These are phyloP conservation scores for Leptodermis oblonga DNA, from an alignment of 257 asterid genomes.

Conservation along the genomic window DNA sequence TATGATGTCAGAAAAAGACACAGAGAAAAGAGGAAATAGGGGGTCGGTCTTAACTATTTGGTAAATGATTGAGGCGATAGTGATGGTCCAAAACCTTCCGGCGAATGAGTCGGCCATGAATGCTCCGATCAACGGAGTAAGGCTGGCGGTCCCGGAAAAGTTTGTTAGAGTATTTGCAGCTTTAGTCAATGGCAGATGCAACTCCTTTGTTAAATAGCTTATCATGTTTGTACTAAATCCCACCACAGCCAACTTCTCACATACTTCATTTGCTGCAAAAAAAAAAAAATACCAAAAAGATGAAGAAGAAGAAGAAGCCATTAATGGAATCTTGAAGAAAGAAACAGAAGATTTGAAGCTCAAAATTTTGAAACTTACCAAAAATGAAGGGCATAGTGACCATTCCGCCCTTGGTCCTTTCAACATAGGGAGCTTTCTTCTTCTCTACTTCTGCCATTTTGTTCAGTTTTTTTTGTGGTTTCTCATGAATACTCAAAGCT, in stretches of 20 bases:
- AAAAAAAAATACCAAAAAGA: neutral
- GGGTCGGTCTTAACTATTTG: slow-evolving; percentile 48
- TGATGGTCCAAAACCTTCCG: slow-evolving; percentile 83
- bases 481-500: slow-evolving; percentile 10
- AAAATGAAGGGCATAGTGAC: slow-evolving; percentile 92
- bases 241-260: slow-evolving; percentile 88
- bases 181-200: slow-evolving; percentile 69
- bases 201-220: slow-evolving; percentile 61
- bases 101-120: slow-evolving; percentile 74
- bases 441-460: slow-evolving; percentile 34
- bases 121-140: slow-evolving; percentile 79
- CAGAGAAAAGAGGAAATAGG: neutral
- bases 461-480: slow-evolving; percentile 12
- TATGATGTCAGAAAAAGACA: no score
- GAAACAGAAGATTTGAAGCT: neutral
- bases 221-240: slow-evolving; percentile 76
- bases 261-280: slow-evolving; percentile 67
- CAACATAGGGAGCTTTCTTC: slow-evolving; percentile 17
- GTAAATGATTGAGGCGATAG: slow-evolving; percentile 68
- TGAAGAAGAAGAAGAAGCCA: neutral
- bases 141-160: slow-evolving; percentile 77
- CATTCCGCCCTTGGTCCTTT: slow-evolving; percentile 61
- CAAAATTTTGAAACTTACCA: slow-evolving; percentile 34
- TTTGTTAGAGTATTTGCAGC: slow-evolving; percentile 88
- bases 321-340: neutral